Base-by-base conservation (phyloP, 768 basidiomycete genomes). In the Pisolithus sp. region DNA sequence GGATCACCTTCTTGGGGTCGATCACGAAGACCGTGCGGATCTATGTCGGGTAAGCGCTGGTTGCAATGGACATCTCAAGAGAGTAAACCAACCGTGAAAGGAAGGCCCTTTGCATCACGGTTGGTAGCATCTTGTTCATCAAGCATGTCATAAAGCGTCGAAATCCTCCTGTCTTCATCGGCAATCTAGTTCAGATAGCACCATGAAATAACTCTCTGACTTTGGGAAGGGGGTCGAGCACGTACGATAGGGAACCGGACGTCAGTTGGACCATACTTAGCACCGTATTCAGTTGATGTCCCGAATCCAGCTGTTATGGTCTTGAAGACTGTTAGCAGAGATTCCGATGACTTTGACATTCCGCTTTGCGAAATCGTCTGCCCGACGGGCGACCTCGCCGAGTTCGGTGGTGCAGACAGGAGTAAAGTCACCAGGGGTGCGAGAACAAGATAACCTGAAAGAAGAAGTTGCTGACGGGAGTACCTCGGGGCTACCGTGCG, bases 11-110 rank as follows among this genome's bases (percentile, higher is more conserved):
- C 74, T 91, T 92, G 42, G 96, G 94, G 73, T 99, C 96, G 63
- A 99, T 92, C 58, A 99, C 74, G 71, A 95, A 99, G 54, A 99
- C 96, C 7, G 93, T 96, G 54, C 96, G 87, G 71, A 99, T 83
- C 86, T 90, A 51, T 17, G 42, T 23, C 48, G 50, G 42, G 41
- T 57, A 36, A 53, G 47, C 13, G 18, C 5, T 39, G 30, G 21
- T 24, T 23, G 26, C 13, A 9, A 37, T 37, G 24, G 39, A 36
- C 23, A 26, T 31, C 37, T 18, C 15, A 18, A 13, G 34, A 12
- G 17, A 50, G 48, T 24, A 45, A 8, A 20, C 17, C 51, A 53
- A 85, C 92, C 45, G 96, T 99, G 77, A 97, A 93, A 20, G 96
- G 96, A 41, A 97, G 78, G 44, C 93, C 91, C 69, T 89, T 91